Conservation (phyloP, 2,329 filamentous ascomycete species). For the Parafenestella ontariensis region DNA sequence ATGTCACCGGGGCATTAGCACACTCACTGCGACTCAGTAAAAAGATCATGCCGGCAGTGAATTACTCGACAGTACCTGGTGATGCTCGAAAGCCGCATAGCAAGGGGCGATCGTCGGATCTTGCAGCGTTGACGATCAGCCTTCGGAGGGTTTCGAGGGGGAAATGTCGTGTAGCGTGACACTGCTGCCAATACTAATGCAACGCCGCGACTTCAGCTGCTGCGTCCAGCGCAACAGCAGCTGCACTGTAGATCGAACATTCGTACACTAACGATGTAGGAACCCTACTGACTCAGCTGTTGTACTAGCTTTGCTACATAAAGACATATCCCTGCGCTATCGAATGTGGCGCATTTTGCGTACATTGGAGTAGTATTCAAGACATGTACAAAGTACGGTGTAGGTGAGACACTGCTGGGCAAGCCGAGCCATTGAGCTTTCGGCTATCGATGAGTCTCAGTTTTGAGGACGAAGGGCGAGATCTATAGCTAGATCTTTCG, state of each 20-base stretch:
- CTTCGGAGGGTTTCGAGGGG: constrained; percentile 1
- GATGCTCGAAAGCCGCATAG: background rate
- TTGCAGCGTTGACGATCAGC: constrained; percentile 5
- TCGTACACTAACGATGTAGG: background rate
- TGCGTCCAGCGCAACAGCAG: constrained; percentile 1
- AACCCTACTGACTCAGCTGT: constrained; percentile 5
- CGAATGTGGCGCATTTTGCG: background rate
- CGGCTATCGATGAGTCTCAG: too few relatives aligned
- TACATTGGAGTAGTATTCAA: background rate
- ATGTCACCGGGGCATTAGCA: constrained; percentile 1
- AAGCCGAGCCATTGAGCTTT: background rate
- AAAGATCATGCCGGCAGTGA: background rate
- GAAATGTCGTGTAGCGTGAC: constrained; percentile 8
- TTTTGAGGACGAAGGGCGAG: too few relatives aligned
- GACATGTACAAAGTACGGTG: background rate
- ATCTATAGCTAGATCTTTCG: too few relatives aligned
- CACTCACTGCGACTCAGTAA: background rate
- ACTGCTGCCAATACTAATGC: background rate
- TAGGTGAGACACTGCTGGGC: too few relatives aligned
- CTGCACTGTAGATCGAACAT: constrained; percentile 1
- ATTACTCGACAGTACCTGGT: too few relatives aligned
- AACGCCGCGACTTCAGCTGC: background rate
- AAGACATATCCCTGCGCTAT: constrained; percentile 14
- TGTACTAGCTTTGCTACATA: background rate
- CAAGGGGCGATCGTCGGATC: background rate